A percentile compares a stretch with the other conserved stretches of the same genome.
Evolutionary conservation across 2,329 filamentous ascomycete genomes (phyloP).

Genomic region (Colletotrichum tanaceti): DNA sequence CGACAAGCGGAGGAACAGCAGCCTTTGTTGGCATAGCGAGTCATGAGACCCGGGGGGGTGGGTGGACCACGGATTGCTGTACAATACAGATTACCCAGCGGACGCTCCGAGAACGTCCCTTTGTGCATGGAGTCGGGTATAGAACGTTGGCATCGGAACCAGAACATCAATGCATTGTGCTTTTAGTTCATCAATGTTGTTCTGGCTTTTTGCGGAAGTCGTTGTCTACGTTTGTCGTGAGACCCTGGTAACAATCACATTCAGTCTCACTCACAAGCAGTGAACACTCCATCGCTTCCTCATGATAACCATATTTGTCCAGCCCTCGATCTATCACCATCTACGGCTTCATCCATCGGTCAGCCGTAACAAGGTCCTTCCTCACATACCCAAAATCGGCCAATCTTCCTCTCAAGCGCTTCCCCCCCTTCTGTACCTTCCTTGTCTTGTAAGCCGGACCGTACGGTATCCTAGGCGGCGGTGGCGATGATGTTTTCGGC

Average conservation of each 20-base stretch:
- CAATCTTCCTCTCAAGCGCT: too few species aligned
- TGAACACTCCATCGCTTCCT: too few species aligned
- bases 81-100: conserved; percentile 32
- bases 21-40: conserved; percentile 25
- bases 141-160: conserved; percentile 28
- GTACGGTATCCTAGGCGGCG: too few species aligned
- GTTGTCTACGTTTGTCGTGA: background rate
- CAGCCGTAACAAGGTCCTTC: background rate
- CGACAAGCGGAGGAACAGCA: conserved; percentile 30
- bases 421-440: too few species aligned
- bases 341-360: too few species aligned
- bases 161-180: conserved; percentile 22
- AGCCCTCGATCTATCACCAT: background rate
- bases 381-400: background rate
- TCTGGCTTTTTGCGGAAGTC: background rate
- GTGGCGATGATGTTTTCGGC: background rate
- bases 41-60: background rate
- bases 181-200: conserved; percentile 14
- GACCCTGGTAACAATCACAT: background rate
- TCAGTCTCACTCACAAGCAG: background rate
- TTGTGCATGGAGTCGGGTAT: conserved; percentile 35
- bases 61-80: conserved; percentile 13
- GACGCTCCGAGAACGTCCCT: conserved; percentile 24
- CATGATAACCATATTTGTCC: background rate
- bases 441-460: too few species aligned